Percentiles rank a stretch among this genome's conserved stretches.
Conservation (phyloP, 2,329 filamentous ascomycete genomes). For the Fusarium keratoplasticum region DNA sequence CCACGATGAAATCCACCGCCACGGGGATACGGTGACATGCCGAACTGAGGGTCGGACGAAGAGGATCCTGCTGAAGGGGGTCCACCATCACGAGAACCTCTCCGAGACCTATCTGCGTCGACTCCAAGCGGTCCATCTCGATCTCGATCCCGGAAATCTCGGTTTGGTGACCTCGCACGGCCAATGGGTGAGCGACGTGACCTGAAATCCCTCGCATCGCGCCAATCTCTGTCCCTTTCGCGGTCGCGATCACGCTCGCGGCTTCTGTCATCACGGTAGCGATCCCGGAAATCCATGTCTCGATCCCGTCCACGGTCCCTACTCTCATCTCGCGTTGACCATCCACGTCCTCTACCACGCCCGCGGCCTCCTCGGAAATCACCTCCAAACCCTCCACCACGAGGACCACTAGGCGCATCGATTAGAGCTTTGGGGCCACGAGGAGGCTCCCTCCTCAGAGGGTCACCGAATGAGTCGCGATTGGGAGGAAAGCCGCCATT, state of each 20-base stretch:
- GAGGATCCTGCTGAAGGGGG: constrained; percentile 78
- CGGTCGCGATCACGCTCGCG: constrained; percentile 69
- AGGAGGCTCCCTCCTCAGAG: constrained; percentile 75
- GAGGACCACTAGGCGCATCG: constrained; percentile 75
- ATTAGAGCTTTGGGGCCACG: constrained; percentile 84
- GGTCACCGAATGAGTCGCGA: constrained; percentile 68
- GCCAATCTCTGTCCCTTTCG: constrained; percentile 63
- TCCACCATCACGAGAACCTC: constrained; percentile 76
- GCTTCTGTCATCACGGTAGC: constrained; percentile 70
- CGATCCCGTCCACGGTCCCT: constrained; percentile 70
- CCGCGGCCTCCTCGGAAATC: constrained; percentile 68
- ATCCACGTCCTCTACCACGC: constrained; percentile 69
- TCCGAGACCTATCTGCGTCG: constrained; percentile 74
- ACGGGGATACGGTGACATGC: constrained; percentile 61
- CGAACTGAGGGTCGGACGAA: constrained; percentile 74
- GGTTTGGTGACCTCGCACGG: constrained; percentile 73
- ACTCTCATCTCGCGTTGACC: constrained; percentile 69
- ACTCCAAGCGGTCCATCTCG: constrained; percentile 70
- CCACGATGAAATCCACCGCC: constrained; percentile 68
- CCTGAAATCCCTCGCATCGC: constrained; percentile 53
- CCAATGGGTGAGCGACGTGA: constrained; percentile 69
- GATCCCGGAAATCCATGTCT: constrained; percentile 69
- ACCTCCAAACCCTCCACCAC: constrained; percentile 73
- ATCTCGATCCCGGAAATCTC: constrained; percentile 72
- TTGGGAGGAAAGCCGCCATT: constrained; percentile 70